phyloP scores from a whole-genome alignment of 768 basidiomycete genomes.

The Tylopilus subfusipes region DNA sequence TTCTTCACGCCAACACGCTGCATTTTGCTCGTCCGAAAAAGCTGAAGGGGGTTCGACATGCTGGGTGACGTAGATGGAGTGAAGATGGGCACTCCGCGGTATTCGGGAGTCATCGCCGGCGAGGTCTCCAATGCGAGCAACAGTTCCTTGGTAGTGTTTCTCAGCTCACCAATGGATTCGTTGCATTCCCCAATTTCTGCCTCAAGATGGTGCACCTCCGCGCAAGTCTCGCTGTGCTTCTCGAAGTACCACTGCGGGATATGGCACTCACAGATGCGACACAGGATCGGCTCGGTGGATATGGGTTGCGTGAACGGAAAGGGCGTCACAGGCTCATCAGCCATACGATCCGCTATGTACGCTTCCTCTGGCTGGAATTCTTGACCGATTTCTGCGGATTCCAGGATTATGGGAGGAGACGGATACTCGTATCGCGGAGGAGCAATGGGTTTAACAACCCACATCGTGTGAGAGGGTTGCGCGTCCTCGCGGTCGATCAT shows the following conservation, averaged over 20 bases:
- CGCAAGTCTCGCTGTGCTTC: slow-evolving; percentile 99
- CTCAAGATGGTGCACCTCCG: slow-evolving; percentile 92
- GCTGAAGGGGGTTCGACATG: slow-evolving; percentile 69
- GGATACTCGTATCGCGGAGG: slow-evolving; percentile 66
- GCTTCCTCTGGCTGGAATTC: slow-evolving; percentile 35
- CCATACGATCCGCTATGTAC: slow-evolving; percentile 36
- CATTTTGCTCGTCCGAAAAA: slow-evolving; percentile 76
- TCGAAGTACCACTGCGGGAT: slow-evolving; percentile 99
- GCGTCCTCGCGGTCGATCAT: slow-evolving; percentile 91
- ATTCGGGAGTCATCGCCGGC: slow-evolving; percentile 66
- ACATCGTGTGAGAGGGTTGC: slow-evolving; percentile 93
- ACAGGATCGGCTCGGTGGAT: slow-evolving; percentile 79
- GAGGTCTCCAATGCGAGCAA: slow-evolving; percentile 66
- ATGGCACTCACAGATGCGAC: slow-evolving; percentile 95
- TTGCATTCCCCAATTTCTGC: slow-evolving; percentile 93
- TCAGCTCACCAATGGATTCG: slow-evolving; percentile 85
- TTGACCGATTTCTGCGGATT: slow-evolving; percentile 41
- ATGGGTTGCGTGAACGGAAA: slow-evolving; percentile 79
- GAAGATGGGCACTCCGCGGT: slow-evolving; percentile 84
- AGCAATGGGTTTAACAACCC: slow-evolving; percentile 86
- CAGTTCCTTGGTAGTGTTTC: slow-evolving; percentile 81
- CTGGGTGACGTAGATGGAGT: slow-evolving; percentile 68
- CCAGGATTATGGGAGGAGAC: slow-evolving; percentile 57
- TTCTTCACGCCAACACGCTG: slow-evolving; percentile 78
- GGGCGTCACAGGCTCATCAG: slow-evolving; percentile 53